A percentile compares a stretch with the other conserved stretches of the same genome.
phyloP scores from a whole-genome alignment of 306 rosid genomes.

The Gynostemma pentaphyllum region DNA sequence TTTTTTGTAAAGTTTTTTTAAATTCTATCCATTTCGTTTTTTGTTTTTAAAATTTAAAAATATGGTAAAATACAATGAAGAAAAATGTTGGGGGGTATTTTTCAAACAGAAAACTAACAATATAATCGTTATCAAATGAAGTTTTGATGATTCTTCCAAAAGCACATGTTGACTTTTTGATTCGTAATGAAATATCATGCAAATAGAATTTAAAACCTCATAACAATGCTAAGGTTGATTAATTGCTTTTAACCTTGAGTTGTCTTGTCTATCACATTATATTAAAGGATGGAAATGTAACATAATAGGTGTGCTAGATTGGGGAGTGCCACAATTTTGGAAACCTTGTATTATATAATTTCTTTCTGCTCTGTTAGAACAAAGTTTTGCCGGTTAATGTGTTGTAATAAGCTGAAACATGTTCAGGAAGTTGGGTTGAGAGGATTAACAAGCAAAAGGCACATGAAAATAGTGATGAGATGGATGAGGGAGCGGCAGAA shows the following conservation, averaged over 20 bases:
- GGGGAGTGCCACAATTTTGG: not conserved
- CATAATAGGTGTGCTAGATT: not conserved
- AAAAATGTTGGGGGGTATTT: too few species aligned
- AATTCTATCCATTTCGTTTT: too few species aligned
- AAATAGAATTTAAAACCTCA: not conserved
- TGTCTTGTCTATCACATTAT: not conserved
- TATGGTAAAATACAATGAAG: too few species aligned
- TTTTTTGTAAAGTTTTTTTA: too few species aligned
- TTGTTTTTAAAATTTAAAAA: too few species aligned
- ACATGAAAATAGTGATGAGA: conserved; percentile 70
- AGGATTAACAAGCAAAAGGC: conserved; percentile 76
- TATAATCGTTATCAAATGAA: too few species aligned
- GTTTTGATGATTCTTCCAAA: too few species aligned
- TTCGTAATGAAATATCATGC: too few species aligned
- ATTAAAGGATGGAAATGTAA: not conserved
- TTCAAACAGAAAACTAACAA: too few species aligned
- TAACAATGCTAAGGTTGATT: not conserved
- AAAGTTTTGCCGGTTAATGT: not conserved
- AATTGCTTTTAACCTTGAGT: not conserved
- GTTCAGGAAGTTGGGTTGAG: conserved; percentile 64
- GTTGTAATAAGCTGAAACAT: not conserved
- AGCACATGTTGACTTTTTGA: too few species aligned
- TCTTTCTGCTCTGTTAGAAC: not conserved
- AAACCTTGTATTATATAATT: not conserved
- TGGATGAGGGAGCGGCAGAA: conserved; percentile 96